A percentile compares a stretch with the other conserved stretches of the same genome.
phyloP scores from a whole-genome alignment of 768 basidiomycete genomes.

The Lenzites betulinus region DNA sequence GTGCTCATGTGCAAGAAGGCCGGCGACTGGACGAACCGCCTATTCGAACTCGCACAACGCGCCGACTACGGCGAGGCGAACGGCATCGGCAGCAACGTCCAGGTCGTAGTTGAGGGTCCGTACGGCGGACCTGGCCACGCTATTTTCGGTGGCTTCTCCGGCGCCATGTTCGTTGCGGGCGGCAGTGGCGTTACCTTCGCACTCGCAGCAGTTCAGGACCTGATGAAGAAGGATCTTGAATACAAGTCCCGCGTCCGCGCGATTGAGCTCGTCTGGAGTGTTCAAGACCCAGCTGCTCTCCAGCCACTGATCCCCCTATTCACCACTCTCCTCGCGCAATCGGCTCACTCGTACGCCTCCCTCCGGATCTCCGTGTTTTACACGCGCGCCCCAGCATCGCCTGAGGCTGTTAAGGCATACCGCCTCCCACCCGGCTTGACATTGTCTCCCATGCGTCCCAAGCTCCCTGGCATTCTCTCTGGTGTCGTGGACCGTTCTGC shows the following conservation, averaged over 20 bases:
- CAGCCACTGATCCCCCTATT: conserved; percentile 42
- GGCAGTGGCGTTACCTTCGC: conserved; percentile 65
- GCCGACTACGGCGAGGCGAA: conserved; percentile 37
- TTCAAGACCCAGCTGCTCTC: conserved; percentile 44
- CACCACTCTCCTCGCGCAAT: conserved; percentile 38
- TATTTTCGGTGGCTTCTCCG: conserved; percentile 51
- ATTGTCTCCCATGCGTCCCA: conserved; percentile 34
- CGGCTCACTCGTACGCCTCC: conserved; percentile 26
- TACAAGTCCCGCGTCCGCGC: conserved; percentile 41
- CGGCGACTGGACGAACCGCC: conserved; percentile 51
- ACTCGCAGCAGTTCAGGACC: conserved; percentile 52
- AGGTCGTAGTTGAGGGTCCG: conserved; percentile 55
- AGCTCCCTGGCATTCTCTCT: conserved; percentile 25
- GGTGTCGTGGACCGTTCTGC: conserved; percentile 30
- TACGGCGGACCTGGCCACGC: conserved; percentile 52
- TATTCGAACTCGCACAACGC: conserved; percentile 44
- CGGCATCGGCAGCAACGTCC: conserved; percentile 32
- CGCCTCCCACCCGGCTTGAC: conserved; percentile 34
- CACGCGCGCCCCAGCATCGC: conserved; percentile 40
- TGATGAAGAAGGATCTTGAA: conserved; percentile 42
- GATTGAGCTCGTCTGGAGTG: conserved; percentile 59
- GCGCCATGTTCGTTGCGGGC: conserved; percentile 56
- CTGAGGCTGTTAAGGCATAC: conserved; percentile 23
- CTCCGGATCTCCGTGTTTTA: conserved; percentile 46
- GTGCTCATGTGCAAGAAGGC: conserved; percentile 52